Conservation (phyloP, 106 monocot genomes). For the Chionographis japonica region DNA sequence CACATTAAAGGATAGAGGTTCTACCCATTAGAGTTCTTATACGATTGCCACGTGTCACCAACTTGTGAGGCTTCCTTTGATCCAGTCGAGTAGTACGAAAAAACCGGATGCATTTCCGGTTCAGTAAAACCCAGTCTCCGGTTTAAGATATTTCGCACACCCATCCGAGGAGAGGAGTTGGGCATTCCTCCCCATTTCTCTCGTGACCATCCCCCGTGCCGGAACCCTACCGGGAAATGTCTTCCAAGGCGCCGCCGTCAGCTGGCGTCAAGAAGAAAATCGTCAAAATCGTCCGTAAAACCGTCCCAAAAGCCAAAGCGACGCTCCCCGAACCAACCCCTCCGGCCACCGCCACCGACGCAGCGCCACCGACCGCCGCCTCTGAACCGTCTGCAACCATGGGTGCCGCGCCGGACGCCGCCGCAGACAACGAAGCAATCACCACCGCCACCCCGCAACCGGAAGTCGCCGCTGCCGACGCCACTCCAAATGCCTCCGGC, state of each 20-base stretch:
- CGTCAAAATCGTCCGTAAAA: conserved; percentile 13
- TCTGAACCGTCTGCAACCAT: not conserved
- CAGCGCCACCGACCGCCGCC: not conserved
- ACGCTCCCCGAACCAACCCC: not conserved
- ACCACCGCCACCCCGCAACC: not conserved
- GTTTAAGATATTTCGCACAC: no score
- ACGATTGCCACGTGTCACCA: no score
- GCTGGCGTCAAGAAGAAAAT: conserved; percentile 9
- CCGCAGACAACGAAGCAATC: not conserved
- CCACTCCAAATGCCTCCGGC: no score
- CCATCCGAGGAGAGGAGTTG: no score
- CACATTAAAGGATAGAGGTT: no score
- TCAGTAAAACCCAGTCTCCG: no score
- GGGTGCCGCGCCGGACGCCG: not conserved
- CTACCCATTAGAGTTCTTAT: no score
- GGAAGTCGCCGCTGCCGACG: not conserved
- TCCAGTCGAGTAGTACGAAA: no score
- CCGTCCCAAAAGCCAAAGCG: conserved; percentile 20
- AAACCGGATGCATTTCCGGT: no score
- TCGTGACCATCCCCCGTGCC: not conserved
- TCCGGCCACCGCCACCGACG: not conserved
- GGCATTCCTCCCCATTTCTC: no score
- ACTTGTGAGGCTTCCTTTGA: no score
- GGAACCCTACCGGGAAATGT: conserved; percentile 27
- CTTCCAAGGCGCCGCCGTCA: conserved; percentile 11